Base-by-base conservation (phyloP, 805 yeast species). In the Zygotorulaspora chibaensis region DNA sequence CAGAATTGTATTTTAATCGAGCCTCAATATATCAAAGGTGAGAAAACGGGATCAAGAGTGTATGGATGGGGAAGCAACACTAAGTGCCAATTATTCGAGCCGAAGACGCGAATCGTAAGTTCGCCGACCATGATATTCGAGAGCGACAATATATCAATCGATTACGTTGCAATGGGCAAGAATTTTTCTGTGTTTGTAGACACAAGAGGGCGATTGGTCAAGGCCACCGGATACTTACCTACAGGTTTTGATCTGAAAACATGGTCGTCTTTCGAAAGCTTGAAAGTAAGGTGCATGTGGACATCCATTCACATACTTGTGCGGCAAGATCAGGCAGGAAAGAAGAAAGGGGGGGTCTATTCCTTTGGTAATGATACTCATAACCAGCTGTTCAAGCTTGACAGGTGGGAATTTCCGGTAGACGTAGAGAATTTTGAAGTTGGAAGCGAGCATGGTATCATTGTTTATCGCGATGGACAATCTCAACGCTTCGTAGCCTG, bases 371-470 rank as follows among this genome's bases (percentile, higher is more conserved):
- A 87, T 64, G 79, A 84, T 58, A 75, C 83, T 12, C 93, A 86
- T 58, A 83, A 83, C 2, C 98, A 91, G 63, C 49, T 74, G 12
- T 71, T 63, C 68, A 6, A 48, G 43, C 15, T 42, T 2, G 20
- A 37, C 35, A 40, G 12, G 37, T 45, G 48, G 44, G 17, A 40
- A 8, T 23, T 25, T 11, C 40, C 47, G 8, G 6, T n/a, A 9
- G 33, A 48, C 27, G 48, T 60, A 27, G 40, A 47, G 18, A 29
- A 47, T 7, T 69, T 71, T 43, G 69, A 72, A 1, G 73, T 79
- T 5, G 99, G 99, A 0, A 87, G 96, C 62, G 98, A 91, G 59
- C 99, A 91, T 63, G 95, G 93, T 0, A 56, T 89, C 13, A 55
- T 77, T 9, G 59, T 63, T 6, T 42, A 36, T 11, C 42, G 31